Percentiles rank a stretch among this genome's conserved stretches.
phyloP scores from a whole-genome alignment of 371 early-diverging fungal species.

The Mortierella sp. region DNA sequence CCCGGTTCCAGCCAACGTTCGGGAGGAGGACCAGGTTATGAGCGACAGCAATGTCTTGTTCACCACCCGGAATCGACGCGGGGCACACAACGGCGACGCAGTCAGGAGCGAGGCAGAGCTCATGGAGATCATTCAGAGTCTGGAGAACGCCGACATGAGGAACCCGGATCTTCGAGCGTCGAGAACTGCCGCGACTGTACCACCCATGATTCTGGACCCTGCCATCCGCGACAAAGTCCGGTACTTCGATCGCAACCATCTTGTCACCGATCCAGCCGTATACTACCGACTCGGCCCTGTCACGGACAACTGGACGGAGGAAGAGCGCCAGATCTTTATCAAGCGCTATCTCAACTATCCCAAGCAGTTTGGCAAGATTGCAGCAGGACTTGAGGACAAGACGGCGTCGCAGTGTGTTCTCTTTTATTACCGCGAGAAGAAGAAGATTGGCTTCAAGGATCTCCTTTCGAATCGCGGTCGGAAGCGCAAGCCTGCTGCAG shows the following conservation, averaged over 20 bases:
- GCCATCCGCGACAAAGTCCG: constrained; percentile 68
- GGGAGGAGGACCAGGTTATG: constrained; percentile 66
- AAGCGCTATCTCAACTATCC: constrained; percentile 84
- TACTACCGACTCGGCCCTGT: constrained; percentile 75
- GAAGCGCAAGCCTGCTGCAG: constrained; percentile 52
- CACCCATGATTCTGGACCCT: constrained; percentile 80
- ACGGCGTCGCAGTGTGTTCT: constrained; percentile 87
- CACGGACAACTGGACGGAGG: constrained; percentile 82
- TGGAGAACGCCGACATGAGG: constrained; percentile 82
- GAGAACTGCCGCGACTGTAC: constrained; percentile 83
- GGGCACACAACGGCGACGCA: constrained; percentile 76
- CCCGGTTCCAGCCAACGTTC: constrained; percentile 45
- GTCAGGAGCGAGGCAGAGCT: constrained; percentile 88
- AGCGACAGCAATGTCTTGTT: constrained; percentile 63
- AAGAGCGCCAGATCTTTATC: constrained; percentile 85
- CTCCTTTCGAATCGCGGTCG: constrained; percentile 70
- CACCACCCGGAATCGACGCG: constrained; percentile 58
- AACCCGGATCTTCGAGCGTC: constrained; percentile 84
- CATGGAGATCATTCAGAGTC: constrained; percentile 79
- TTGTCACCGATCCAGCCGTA: constrained; percentile 70
- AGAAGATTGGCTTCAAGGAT: constrained; percentile 85
- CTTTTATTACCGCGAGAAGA: constrained; percentile 94
- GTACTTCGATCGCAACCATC: constrained; percentile 74
- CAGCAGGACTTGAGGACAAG: constrained; percentile 82
- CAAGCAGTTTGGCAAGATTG: constrained; percentile 93